These are phyloP conservation scores for Dipteronia sinensis DNA, from an alignment of 345 rosid species.

Conservation along the genomic window DNA sequence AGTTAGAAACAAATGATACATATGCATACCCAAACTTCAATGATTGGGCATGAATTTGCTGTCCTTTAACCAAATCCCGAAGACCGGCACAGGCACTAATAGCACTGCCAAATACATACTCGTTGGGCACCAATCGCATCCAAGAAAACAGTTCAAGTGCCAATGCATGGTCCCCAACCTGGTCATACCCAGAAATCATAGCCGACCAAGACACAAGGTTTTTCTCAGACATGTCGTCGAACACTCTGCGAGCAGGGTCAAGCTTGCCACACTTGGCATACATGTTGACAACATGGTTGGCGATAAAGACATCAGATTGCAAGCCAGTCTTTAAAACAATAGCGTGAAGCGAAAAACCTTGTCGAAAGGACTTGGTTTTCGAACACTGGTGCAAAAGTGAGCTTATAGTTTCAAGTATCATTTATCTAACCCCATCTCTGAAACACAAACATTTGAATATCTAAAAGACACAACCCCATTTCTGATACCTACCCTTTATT, in stretches of 20 bases:
- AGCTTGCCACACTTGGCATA: slow-evolving; percentile 55
- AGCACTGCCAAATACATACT: slow-evolving; percentile 47
- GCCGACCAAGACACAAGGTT: slow-evolving; percentile 74
- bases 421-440: slow-evolving; percentile 1
- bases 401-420: slow-evolving; percentile 41
- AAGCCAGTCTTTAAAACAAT: slow-evolving; percentile 40
- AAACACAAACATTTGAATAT: too few relatives aligned
- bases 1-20: slow-evolving; percentile 53
- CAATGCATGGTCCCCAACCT: slow-evolving; percentile 33
- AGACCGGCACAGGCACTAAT: slow-evolving; percentile 50
- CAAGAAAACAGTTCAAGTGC: slow-evolving; percentile 45
- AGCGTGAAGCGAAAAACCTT: slow-evolving; percentile 53
- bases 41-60: slow-evolving; percentile 54
- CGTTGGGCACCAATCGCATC: slow-evolving; percentile 49
- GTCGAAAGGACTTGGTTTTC: slow-evolving; percentile 39
- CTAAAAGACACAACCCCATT: too few relatives aligned
- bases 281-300: slow-evolving; percentile 58
- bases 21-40: slow-evolving; percentile 46
- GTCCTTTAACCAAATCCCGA: slow-evolving; percentile 33
- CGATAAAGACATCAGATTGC: slow-evolving; percentile 37
- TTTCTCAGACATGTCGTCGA: slow-evolving; percentile 56
- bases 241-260: slow-evolving; percentile 42
- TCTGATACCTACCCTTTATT: too few relatives aligned
- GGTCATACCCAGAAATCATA: slow-evolving; percentile 62
- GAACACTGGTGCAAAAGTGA: slow-evolving; percentile 48